Percentiles rank a stretch among this genome's conserved stretches.
Conservation (phyloP, 2,329 filamentous ascomycete species). For the Xylaria sp. region DNA sequence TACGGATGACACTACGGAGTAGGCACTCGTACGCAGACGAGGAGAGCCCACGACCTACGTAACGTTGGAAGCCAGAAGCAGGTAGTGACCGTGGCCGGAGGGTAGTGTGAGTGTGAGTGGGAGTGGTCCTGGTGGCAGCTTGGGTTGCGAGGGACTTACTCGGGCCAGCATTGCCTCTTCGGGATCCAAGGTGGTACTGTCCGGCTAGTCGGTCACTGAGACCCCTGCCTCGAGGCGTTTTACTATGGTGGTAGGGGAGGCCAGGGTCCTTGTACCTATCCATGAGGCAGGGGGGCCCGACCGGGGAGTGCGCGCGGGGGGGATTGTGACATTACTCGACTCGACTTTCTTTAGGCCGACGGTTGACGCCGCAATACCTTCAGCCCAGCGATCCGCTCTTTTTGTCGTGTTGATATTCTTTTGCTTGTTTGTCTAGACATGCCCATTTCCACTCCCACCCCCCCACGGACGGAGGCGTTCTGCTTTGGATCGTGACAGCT, state of each 20-base stretch:
- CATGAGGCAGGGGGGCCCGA: slow-evolving; percentile 31
- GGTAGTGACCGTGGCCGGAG: neutral
- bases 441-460: slow-evolving; percentile 1
- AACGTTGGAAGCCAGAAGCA: neutral
- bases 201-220: slow-evolving; percentile 31
- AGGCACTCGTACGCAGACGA: too few species aligned
- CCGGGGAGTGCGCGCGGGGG: slow-evolving; percentile 18
- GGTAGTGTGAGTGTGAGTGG: neutral
- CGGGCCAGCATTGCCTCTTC: slow-evolving; percentile 32
- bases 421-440: too few species aligned
- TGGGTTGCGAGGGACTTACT: slow-evolving; percentile 19
- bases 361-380: slow-evolving; percentile 35
- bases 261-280: slow-evolving; percentile 29
- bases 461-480: slow-evolving; percentile 28
- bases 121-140: neutral
- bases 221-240: slow-evolving; percentile 27
- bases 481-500: slow-evolving; percentile 30
- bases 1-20: too few species aligned
- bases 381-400: slow-evolving; percentile 36
- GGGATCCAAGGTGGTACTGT: slow-evolving; percentile 26
- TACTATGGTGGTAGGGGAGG: slow-evolving; percentile 16
- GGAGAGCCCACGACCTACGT: neutral
- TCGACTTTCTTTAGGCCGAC: slow-evolving; percentile 32
- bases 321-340: slow-evolving; percentile 42
- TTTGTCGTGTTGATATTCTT: slow-evolving; percentile 41